Conservation (phyloP, 2,329 filamentous ascomycete genomes). For the Colletotrichum scovillei region DNA sequence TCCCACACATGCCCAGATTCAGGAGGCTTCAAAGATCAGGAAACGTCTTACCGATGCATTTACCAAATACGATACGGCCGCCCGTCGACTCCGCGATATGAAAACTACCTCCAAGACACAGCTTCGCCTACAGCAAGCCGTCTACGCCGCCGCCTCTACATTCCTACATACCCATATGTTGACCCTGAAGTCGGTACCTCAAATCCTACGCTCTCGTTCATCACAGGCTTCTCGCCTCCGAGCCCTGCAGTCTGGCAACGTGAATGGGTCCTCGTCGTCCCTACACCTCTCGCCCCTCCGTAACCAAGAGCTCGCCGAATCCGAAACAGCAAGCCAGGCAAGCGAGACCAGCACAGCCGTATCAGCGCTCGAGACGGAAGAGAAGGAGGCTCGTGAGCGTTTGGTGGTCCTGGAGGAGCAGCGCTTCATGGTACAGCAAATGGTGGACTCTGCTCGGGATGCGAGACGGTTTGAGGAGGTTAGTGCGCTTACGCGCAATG, state of each 20-base stretch:
- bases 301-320: constrained; percentile 57
- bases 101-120: constrained; percentile 80
- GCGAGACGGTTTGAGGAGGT: constrained; percentile 89
- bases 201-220: constrained; percentile 65
- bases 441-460: constrained; percentile 82
- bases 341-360: constrained; percentile 65
- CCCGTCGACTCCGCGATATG: constrained; percentile 83
- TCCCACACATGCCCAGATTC: constrained; percentile 74
- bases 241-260: constrained; percentile 44
- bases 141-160: constrained; percentile 83
- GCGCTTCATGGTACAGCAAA: constrained; percentile 86
- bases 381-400: constrained; percentile 82
- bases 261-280: constrained; percentile 49
- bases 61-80: constrained; percentile 85
- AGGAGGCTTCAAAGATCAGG: constrained; percentile 89
- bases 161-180: constrained; percentile 94
- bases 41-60: constrained; percentile 91
- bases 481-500: constrained; percentile 79
- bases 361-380: constrained; percentile 79
- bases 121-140: constrained; percentile 79
- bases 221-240: constrained; percentile 43
- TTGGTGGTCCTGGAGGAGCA: constrained; percentile 92
- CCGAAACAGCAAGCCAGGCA: constrained; percentile 62
- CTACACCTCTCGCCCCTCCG: constrained; percentile 54
- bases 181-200: constrained; percentile 80